Percentiles rank a stretch among this genome's conserved stretches.
Conservation (phyloP, 805 yeast genomes). For the Nakazawaea populi region DNA sequence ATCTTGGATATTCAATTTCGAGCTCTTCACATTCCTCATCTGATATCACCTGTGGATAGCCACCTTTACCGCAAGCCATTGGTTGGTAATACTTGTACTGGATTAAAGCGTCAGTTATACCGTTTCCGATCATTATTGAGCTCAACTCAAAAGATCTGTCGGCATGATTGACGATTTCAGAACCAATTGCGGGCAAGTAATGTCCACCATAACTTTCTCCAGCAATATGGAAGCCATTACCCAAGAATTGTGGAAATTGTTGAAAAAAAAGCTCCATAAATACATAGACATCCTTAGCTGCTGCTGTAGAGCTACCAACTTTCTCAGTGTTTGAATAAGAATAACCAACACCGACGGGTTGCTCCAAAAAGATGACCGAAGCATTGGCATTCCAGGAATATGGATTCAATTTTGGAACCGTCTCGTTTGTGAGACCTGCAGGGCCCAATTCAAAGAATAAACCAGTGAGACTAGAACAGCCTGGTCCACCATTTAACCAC, state of each 20-base stretch:
- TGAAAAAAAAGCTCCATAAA: conserved; percentile 75
- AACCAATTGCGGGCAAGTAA: conserved; percentile 85
- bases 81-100: conserved; percentile 80
- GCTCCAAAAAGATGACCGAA: conserved; percentile 80
- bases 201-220: conserved; percentile 96
- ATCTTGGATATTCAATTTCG: conserved; percentile 66
- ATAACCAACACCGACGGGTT: conserved; percentile 84
- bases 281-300: conserved; percentile 78
- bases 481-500: conserved; percentile 96
- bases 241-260: conserved; percentile 57
- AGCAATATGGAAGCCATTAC: conserved; percentile 70
- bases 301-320: conserved; percentile 70
- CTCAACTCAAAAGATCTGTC: conserved; percentile 53
- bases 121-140: conserved; percentile 85
- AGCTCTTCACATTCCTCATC: conserved; percentile 77
- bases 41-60: conserved; percentile 63
- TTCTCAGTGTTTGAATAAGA: conserved; percentile 55
- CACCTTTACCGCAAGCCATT: conserved; percentile 95
- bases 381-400: conserved; percentile 84
- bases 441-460: conserved; percentile 86
- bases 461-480: conserved; percentile 86
- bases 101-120: conserved; percentile 78
- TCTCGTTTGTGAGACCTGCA: conserved; percentile 53
- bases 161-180: conserved; percentile 66
- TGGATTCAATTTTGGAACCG: conserved; percentile 65